Percentiles rank a stretch among this genome's conserved stretches.
These are phyloP conservation scores for Cucumis sativus DNA, from an alignment of 306 rosid genomes.

Conservation along the genomic window DNA sequence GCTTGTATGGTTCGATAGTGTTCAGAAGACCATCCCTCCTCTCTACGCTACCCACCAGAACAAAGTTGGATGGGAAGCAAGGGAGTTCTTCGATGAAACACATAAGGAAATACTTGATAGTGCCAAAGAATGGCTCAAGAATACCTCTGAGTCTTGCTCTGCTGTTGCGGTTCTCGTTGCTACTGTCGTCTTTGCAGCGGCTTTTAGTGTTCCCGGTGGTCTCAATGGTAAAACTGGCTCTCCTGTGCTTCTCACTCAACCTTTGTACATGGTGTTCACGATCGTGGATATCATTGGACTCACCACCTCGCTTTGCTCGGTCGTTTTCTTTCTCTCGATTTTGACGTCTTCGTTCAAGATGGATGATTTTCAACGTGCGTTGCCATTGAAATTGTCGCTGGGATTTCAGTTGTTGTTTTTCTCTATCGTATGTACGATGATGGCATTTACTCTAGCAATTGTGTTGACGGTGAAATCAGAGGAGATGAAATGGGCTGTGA, in stretches of 20 bases:
- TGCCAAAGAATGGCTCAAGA: background rate
- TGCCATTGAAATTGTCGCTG: background rate
- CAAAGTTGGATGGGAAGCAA: too few species aligned
- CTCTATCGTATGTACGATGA: background rate
- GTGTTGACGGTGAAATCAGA: background rate
- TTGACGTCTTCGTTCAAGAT: background rate
- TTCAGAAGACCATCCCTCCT: too few species aligned
- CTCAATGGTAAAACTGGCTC: background rate
- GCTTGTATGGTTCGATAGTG: too few species aligned
- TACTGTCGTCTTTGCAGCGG: slow-evolving; percentile 1
- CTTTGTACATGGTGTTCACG: background rate
- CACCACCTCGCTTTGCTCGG: background rate
- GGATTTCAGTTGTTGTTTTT: background rate
- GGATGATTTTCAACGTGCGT: background rate
- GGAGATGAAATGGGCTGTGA: background rate
- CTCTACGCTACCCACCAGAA: too few species aligned
- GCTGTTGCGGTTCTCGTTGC: background rate
- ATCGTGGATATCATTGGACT: background rate
- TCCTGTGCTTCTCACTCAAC: background rate
- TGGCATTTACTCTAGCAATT: background rate
- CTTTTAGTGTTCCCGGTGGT: background rate
- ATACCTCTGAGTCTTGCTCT: background rate
- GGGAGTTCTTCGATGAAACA: background rate
- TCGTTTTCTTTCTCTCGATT: background rate
- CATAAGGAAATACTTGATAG: background rate